Conservation (phyloP, 2,329 filamentous ascomycete genomes). For the Colletotrichum ledebouriae region DNA sequence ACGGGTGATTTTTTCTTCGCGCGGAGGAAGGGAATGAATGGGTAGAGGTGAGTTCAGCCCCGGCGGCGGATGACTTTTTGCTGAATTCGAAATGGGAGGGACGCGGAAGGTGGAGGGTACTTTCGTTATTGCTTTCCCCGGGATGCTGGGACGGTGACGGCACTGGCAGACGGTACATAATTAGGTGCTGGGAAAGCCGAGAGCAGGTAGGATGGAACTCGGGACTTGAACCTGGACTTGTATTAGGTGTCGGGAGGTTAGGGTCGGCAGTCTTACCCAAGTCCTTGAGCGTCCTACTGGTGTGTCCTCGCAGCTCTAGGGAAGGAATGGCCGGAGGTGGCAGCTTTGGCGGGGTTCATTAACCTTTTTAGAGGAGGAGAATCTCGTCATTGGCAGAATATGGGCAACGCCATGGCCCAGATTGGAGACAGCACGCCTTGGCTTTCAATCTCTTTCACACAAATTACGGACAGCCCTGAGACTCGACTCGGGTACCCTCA, state of each 20-base stretch:
- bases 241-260: not conserved
- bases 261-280: too few species aligned
- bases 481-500: not conserved
- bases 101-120: conserved; percentile 39
- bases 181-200: not conserved
- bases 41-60: conserved; percentile 13
- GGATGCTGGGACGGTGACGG: conserved; percentile 6
- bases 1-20: conserved; percentile 10
- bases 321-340: conserved; percentile 41
- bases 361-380: conserved; percentile 40
- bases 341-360: conserved; percentile 42
- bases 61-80: conserved; percentile 26
- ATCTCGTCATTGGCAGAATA: conserved; percentile 41
- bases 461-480: conserved; percentile 16
- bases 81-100: conserved; percentile 33
- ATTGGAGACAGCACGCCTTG: conserved; percentile 27
- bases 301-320: not conserved
- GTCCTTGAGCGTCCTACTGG: not conserved
- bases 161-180: not conserved
- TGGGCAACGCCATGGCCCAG: conserved; percentile 38
- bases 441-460: conserved; percentile 7
- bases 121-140: conserved; percentile 26
- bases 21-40: conserved; percentile 21
- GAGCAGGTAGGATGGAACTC: not conserved
- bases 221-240: not conserved